Evolutionary conservation across 2,329 filamentous ascomycete species (phyloP), one percentile per base, ranked within the genome.

Genomic region (Ophiostoma sp.): DNA sequence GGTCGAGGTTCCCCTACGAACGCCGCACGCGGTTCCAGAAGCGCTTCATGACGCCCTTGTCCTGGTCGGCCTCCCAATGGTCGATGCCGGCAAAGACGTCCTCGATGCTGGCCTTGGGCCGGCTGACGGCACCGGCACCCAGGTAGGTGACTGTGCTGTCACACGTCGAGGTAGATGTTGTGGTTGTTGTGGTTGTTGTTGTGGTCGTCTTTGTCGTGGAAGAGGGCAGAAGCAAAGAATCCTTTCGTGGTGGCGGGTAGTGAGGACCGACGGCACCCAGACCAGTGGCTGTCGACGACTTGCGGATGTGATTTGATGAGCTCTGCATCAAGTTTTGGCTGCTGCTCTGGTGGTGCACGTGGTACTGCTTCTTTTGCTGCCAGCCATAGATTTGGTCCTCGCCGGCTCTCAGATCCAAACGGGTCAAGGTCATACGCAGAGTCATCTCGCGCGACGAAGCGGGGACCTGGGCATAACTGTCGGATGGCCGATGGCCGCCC

Each of bases 351-450:
- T 64, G 52, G 50, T n/a, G 86, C 66, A 64, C 57, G 85, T 45
- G 77, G 52, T 76, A 73, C 76, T 77, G 74, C 77, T 74, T 80
- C n/a, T 73, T 78, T 50, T 77, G 83, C 78, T 91, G 88, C 89
- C 90, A 93, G 57, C 90, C 90, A 78, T 94, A 93, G 19, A 93
- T 86, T 75, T 91, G 86, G 12, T 91, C 89, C 75, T 95, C 92
- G 75, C 91, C 86, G 4, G 91, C 91, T 57, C 94, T 90, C 66
- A 98, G 86, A 80, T 98, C 95, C 0, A 94, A 93, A 64, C 95
- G 87, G 3, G 96, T 98, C 72, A 98, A 87, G 0, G 95, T 98
- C 94, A 98, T 97, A 68, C 95, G 93, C 68, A 98, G 83, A 2
- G 96, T 98, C 95, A 98, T 98, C 81, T 98, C 95, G 45, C 95